These are phyloP conservation scores for Paecilomyces formosus DNA, from an alignment of 2,329 filamentous ascomycete genomes.

Conservation along the genomic window DNA sequence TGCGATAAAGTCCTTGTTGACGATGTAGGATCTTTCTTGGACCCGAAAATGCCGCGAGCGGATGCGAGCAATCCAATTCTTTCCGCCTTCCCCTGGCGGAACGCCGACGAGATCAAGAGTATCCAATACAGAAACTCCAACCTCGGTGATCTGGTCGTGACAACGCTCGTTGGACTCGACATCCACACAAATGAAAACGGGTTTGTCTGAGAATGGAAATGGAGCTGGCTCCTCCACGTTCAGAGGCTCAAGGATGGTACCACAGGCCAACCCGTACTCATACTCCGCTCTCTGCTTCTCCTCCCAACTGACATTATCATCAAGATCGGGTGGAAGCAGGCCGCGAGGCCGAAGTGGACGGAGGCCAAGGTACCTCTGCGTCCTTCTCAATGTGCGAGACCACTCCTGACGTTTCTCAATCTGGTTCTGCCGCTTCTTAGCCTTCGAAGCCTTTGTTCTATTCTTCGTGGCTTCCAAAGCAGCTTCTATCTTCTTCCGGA, in stretches of 20 bases:
- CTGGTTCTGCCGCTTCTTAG: constrained; percentile 44
- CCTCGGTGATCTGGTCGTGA: constrained; percentile 65
- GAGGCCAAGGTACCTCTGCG: constrained; percentile 66
- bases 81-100: constrained; percentile 54
- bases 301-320: constrained; percentile 14
- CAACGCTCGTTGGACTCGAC: constrained; percentile 71
- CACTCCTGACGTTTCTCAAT: constrained; percentile 45
- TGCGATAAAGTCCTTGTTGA: constrained; percentile 60
- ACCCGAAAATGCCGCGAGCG: constrained; percentile 69
- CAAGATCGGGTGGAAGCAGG: constrained; percentile 6
- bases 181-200: constrained; percentile 72
- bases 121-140: constrained; percentile 78
- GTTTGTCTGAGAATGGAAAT: constrained; percentile 44
- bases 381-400: constrained; percentile 52
- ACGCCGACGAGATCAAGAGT: constrained; percentile 51
- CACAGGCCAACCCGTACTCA: constrained; percentile 15
- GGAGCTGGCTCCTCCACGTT: constrained; percentile 40
- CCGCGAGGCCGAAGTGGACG: constrained; percentile 30
- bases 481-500: constrained; percentile 49
- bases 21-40: constrained; percentile 56
- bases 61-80: constrained; percentile 62
- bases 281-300: constrained; percentile 14
- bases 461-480: constrained; percentile 44
- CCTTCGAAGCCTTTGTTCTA: constrained; percentile 41
- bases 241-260: constrained; percentile 25